Base-by-base conservation (phyloP, 768 basidiomycete genomes). In the Trametes villosa region DNA sequence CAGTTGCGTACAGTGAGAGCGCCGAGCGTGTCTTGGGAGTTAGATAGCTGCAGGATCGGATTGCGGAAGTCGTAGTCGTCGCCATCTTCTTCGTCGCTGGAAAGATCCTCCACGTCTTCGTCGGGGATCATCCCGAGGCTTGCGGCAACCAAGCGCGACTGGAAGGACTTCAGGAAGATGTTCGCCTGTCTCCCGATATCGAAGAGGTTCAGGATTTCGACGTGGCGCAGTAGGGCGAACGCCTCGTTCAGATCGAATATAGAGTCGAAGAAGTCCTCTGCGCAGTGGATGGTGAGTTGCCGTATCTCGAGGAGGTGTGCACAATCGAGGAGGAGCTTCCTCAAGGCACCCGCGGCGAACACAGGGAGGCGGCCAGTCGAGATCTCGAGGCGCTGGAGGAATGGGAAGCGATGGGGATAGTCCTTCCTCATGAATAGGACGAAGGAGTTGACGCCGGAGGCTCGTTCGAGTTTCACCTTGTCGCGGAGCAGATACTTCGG, bases 251-350 rank as follows among this genome's bases (percentile, higher is more conserved):
- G 36, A 4, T 38, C 38, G 11, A 38, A 38, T 15, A 27, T 30
- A 0, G 56, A 57, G 9, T 48, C 56, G 36, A 50, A 41, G 34
- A 57, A 49, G 9, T 49, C 46, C 29, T 57, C 56, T 3, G 56
- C 47, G 20, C 45, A 29, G 36, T 57, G 38, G 36, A 57, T 41
- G 13, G 18, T 30, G 27, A 49, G 45, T 11, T 33, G 38, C 27
- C 27, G 15, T 26, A 57, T 49, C 0, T 31, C 24, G 24, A 57
- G 38, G 3, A 36, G 22, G 5, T 36, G 18, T 9, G 36, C 36
- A n/a, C 11, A 29, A 9, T 20, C 2, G 18, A 41, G 13, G 18
- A 57, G 9, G 29, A 57, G 29, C 18, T 18, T 15, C 12, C 30
- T 38, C 17, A 57, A 17, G 5, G 45, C 24, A 8, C 22, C 40